These are phyloP conservation scores for Heliosperma pusillum DNA, from an alignment of 148 eudicot genomes.

Conservation along the genomic window DNA sequence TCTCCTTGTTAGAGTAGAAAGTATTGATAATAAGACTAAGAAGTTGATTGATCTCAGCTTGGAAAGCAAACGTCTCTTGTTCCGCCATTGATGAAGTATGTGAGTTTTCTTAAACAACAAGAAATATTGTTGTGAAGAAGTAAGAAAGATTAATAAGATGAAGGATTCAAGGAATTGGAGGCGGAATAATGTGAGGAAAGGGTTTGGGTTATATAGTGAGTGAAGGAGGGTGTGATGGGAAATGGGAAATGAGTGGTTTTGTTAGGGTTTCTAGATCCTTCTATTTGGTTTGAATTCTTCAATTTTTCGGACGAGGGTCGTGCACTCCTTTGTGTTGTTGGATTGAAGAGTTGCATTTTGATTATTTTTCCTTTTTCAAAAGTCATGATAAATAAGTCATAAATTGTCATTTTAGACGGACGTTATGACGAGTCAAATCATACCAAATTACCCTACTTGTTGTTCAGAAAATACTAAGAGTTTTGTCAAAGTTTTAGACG, in stretches of 20 bases:
- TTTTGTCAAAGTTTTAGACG: too few relatives aligned
- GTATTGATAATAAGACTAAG: constrained; percentile 78
- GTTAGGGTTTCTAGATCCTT: constrained; percentile 67
- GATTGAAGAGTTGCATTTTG: too few relatives aligned
- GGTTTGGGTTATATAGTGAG: constrained; percentile 24
- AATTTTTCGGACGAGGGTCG: background rate
- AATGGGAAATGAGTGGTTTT: background rate
- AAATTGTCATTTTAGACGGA: too few relatives aligned
- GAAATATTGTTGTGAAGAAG: background rate
- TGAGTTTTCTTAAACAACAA: constrained; percentile 5
- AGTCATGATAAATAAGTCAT: too few relatives aligned
- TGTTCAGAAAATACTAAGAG: too few relatives aligned
- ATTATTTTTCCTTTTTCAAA: too few relatives aligned
- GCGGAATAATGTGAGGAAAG: background rate
- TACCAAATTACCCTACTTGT: too few relatives aligned
- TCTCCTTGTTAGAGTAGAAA: constrained; percentile 82
- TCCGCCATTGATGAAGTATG: constrained; percentile 41
- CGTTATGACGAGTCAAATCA: too few relatives aligned
- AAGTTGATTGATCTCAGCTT: constrained; percentile 84
- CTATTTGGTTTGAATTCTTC: constrained; percentile 22
- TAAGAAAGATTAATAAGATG: background rate
- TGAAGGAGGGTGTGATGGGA: background rate
- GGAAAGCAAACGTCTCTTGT: constrained; percentile 76
- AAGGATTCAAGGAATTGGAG: constrained; percentile 15
- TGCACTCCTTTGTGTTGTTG: too few relatives aligned